Percentiles rank a stretch among this genome's conserved stretches.
These are phyloP conservation scores for Phyllosticta citribraziliensis DNA, from an alignment of 2,329 filamentous ascomycete species.

Conservation along the genomic window DNA sequence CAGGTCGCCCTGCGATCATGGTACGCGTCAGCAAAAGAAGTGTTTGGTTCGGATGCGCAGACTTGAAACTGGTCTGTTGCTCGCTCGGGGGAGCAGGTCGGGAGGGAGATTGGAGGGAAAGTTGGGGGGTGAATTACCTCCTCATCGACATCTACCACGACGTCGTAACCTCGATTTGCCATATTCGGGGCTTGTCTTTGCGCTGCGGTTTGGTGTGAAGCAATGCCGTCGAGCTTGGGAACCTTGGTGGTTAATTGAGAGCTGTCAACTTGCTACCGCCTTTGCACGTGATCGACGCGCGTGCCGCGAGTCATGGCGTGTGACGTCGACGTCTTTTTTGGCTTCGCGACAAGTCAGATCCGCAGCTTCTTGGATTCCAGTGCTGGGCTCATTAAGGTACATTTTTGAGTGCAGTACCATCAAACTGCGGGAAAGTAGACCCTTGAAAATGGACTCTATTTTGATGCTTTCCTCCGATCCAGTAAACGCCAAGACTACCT, in stretches of 20 bases:
- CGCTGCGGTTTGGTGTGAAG: not conserved
- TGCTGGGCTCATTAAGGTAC: too few species aligned
- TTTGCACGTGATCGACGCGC: not conserved
- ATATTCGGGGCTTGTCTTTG: slow-evolving; percentile 34
- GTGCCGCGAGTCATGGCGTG: slow-evolving; percentile 1
- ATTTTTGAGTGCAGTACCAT: too few species aligned
- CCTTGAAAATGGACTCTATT: not conserved
- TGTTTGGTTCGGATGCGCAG: slow-evolving; percentile 8
- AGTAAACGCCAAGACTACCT: not conserved
- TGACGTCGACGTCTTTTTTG: not conserved
- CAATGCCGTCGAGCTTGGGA: slow-evolving; percentile 3
- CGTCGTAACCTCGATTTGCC: slow-evolving; percentile 87
- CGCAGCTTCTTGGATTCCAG: too few species aligned
- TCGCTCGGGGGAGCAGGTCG: not conserved
- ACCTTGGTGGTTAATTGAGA: not conserved
- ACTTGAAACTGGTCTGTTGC: slow-evolving; percentile 7
- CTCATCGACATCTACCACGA: slow-evolving; percentile 93
- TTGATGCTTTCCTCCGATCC: not conserved
- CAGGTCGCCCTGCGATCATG: slow-evolving; percentile 70
- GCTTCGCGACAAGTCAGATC: too few species aligned
- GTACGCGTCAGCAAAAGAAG: slow-evolving; percentile 12
- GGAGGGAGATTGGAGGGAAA: not conserved
- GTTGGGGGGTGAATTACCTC: slow-evolving; percentile 52
- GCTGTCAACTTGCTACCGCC: slow-evolving; percentile 10
- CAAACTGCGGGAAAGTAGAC: not conserved